A percentile compares a stretch with the other conserved stretches of the same genome.
phyloP scores from a whole-genome alignment of 2,329 filamentous ascomycete genomes.

The Stagonosporopsis vannaccii region DNA sequence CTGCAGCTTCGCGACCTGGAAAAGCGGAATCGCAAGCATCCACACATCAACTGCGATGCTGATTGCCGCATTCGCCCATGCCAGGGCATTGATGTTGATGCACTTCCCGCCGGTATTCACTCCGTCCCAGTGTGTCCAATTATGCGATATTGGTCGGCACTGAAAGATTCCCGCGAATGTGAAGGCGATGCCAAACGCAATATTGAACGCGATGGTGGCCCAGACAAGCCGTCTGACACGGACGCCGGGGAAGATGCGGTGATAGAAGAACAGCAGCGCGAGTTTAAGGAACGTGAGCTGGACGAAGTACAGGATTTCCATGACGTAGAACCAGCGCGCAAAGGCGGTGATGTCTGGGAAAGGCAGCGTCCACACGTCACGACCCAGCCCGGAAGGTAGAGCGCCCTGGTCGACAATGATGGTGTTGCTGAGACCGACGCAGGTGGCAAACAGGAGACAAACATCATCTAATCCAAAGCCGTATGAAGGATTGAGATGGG shows the following conservation, averaged over 20 bases:
- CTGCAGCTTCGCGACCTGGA: not conserved
- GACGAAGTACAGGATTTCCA: constrained; percentile 41
- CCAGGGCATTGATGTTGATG: constrained; percentile 42
- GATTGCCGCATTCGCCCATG: constrained; percentile 39
- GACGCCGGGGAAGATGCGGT: constrained; percentile 35
- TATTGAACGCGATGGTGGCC: not conserved
- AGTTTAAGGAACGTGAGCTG: constrained; percentile 32
- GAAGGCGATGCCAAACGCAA: constrained; percentile 19
- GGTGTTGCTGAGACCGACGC: not conserved
- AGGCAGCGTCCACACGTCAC: constrained; percentile 59
- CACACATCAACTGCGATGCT: constrained; percentile 35
- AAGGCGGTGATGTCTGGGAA: constrained; percentile 53
- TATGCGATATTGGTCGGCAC: constrained; percentile 39
- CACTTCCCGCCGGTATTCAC: constrained; percentile 25
- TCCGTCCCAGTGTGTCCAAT: constrained; percentile 39
- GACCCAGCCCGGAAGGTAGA: constrained; percentile 51
- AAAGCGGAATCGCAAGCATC: constrained; percentile 30
- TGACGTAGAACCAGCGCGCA: constrained; percentile 33
- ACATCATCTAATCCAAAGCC: not conserved
- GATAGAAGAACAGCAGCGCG: constrained; percentile 35
- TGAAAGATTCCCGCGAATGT: constrained; percentile 32
- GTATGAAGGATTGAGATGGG: not conserved
- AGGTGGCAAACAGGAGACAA: not conserved
- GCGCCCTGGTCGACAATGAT: constrained; percentile 18
- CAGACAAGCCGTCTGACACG: constrained; percentile 1